These are phyloP conservation scores for Cladosporium phlei DNA, from an alignment of 2,329 filamentous ascomycete genomes.

Conservation along the genomic window DNA sequence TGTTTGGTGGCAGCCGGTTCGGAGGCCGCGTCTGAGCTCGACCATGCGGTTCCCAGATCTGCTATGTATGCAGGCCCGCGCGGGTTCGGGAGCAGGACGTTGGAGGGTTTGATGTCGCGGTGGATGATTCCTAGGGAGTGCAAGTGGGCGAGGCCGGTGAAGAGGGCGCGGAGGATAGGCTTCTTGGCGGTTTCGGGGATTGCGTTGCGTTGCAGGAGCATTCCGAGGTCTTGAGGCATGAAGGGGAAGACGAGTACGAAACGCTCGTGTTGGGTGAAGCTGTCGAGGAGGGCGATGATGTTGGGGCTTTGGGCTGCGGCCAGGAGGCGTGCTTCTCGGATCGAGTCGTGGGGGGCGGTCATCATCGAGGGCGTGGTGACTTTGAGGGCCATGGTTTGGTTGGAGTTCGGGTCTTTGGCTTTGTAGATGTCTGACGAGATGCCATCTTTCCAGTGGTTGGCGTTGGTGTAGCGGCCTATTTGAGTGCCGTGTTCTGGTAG, in stretches of 20 bases:
- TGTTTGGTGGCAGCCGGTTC: slow-evolving; percentile 70
- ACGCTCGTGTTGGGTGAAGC: slow-evolving; percentile 64
- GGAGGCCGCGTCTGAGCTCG: slow-evolving; percentile 50
- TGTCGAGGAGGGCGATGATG: slow-evolving; percentile 65
- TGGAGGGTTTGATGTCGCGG: slow-evolving; percentile 89
- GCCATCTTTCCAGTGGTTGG: slow-evolving; percentile 58
- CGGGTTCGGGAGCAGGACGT: slow-evolving; percentile 49
- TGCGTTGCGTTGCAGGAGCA: slow-evolving; percentile 51
- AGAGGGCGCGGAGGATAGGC: slow-evolving; percentile 60
- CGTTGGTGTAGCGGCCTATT: slow-evolving; percentile 55
- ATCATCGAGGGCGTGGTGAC: slow-evolving; percentile 71
- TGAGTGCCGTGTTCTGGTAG: slow-evolving; percentile 33
- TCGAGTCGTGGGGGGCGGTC: slow-evolving; percentile 75
- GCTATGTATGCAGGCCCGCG: slow-evolving; percentile 72
- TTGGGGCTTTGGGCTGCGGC: slow-evolving; percentile 51
- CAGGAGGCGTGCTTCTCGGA: slow-evolving; percentile 74
- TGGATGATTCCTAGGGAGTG: slow-evolving; percentile 78
- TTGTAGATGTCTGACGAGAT: slow-evolving; percentile 81
- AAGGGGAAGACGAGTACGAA: slow-evolving; percentile 84
- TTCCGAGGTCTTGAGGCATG: slow-evolving; percentile 66
- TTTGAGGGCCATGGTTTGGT: slow-evolving; percentile 66
- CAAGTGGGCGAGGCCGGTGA: slow-evolving; percentile 65
- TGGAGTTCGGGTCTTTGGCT: slow-evolving; percentile 42
- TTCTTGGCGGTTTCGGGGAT: slow-evolving; percentile 34
- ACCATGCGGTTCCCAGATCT: slow-evolving; percentile 93